Evolutionary conservation across 768 basidiomycete species (phyloP).

Genomic region (Macrolepiota fuliginosa): DNA sequence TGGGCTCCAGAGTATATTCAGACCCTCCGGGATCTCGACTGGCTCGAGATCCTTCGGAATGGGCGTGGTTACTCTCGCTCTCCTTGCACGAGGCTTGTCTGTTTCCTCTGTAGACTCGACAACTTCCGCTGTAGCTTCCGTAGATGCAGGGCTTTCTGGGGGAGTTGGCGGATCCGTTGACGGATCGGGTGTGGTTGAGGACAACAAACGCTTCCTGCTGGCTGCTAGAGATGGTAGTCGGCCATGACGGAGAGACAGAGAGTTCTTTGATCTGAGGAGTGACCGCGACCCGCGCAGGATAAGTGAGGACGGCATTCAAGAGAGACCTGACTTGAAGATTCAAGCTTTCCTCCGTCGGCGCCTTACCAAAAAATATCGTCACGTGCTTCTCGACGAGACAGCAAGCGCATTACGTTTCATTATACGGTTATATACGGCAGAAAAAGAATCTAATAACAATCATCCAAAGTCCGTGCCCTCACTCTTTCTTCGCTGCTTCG

Average conservation of each 20-base stretch:
- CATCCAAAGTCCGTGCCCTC: constrained; percentile 7
- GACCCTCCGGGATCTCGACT: constrained; percentile 50
- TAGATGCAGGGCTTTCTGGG: constrained; percentile 13
- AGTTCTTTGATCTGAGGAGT: constrained; percentile 3
- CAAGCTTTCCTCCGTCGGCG: background rate
- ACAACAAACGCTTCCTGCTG: background rate
- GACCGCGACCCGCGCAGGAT: constrained; percentile 15
- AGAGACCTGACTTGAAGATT: constrained; percentile 11
- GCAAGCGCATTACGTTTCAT: constrained; percentile 6
- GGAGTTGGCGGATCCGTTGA: constrained; percentile 14
- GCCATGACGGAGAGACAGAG: constrained; percentile 16
- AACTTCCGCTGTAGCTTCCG: constrained; percentile 20
- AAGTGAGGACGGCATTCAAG: constrained; percentile 16
- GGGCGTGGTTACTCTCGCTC: constrained; percentile 27
- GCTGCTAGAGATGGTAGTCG: constrained; percentile 16
- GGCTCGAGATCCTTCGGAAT: constrained; percentile 37
- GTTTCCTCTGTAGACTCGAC: constrained; percentile 25
- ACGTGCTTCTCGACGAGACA: constrained; percentile 11
- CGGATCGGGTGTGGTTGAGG: constrained; percentile 10
- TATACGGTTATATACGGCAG: constrained; percentile 11
- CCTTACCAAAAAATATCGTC: constrained; percentile 13
- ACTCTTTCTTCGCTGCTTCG: constrained; percentile 26
- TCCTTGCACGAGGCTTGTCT: constrained; percentile 44
- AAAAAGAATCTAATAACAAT: constrained; percentile 13
- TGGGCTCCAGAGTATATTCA: constrained; percentile 68